Base-by-base conservation (phyloP, 805 yeast genomes). In the Zygosaccharomyces rouxii region DNA sequence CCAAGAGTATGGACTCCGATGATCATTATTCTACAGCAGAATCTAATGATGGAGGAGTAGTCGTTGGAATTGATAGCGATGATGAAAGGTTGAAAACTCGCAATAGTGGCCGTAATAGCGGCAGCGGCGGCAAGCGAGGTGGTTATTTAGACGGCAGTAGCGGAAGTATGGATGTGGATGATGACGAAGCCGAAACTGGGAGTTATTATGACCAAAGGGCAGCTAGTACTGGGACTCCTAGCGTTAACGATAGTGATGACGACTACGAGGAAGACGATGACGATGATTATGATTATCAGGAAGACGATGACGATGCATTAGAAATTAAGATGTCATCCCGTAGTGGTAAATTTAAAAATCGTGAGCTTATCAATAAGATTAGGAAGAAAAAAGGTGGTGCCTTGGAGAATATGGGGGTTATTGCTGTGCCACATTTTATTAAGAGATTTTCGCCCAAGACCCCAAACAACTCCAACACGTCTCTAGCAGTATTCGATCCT, bases 351-450 rank as follows among this genome's bases (percentile, higher is more conserved):
- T 25, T 7, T 25, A 33, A 33, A 16, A 14, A 14, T 14, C 22
- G 37, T 9, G 37, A 14, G 10, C 16, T 33, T n/a, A n/a, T n/a
- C n/a, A 10, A 25, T 9, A 33, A 10, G 10, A 18, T 7, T 6
- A 16, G 10, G 11, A 33, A 14, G 3, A 33, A 14, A 14, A 33
- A 33, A 9, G 21, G 37, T 3, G 44, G 38, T 25, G 47, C 47
- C 4, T 21, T 48, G 10, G 48, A 43, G 29, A 46, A 48, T 11
- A 23, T 46, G 45, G 50, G 52, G 22, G 42, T 47, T 5, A 31
- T 47, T 21, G 52, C 53, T 2, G 47, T 55, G 11, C 62, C 60
- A 23, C 55, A 55, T 44, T 49, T 54, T 38, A 43, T 46, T 5
- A 52, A 46, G 39, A 43, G 42, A 29, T 47, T 25, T 35, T 38